Percentiles rank a stretch among this genome's conserved stretches.
Conservation (phyloP, 331 rosid species). For the Quercus lobata region DNA sequence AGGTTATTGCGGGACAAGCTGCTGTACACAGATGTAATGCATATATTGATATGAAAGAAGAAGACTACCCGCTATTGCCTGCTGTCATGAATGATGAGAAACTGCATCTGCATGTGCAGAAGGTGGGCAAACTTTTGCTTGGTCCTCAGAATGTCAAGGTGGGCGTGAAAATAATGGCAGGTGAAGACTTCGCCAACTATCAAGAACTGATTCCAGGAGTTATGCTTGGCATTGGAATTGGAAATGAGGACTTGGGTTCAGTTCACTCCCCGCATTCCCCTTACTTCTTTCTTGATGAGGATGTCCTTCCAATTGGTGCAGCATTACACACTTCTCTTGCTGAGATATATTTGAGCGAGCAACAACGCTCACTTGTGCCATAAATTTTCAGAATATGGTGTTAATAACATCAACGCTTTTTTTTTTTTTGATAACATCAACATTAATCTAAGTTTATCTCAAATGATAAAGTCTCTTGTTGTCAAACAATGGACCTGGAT, state of each 20-base stretch:
- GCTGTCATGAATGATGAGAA: conserved; percentile 50
- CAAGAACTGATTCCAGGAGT: conserved; percentile 59
- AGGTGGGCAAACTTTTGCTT: conserved; percentile 54
- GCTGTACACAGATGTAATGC: conserved; percentile 64
- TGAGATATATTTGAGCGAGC: conserved; percentile 44
- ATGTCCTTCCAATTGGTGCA: conserved; percentile 65
- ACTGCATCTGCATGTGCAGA: conserved; percentile 51
- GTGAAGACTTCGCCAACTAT: conserved; percentile 75
- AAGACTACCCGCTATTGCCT: conserved; percentile 31
- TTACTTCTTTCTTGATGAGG: conserved; percentile 68
- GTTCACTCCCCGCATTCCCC: conserved; percentile 69
- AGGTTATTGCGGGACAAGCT: conserved; percentile 77
- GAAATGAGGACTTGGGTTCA: conserved; percentile 63
- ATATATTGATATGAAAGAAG: conserved; percentile 32
- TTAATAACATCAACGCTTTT: no score
- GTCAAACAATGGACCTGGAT: no score
- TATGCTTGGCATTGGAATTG: conserved; percentile 48
- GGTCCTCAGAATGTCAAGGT: conserved; percentile 53
- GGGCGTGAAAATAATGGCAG: conserved; percentile 48
- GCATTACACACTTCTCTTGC: conserved; percentile 62
- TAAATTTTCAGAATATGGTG: not conserved
- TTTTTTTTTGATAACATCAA: no score
- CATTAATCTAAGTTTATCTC: no score
- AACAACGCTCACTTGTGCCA: conserved; percentile 2
- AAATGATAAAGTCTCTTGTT: no score